Percentiles rank a stretch among this genome's conserved stretches.
phyloP scores from a whole-genome alignment of 208 protist genomes.

The Angomonas desouzai region DNA sequence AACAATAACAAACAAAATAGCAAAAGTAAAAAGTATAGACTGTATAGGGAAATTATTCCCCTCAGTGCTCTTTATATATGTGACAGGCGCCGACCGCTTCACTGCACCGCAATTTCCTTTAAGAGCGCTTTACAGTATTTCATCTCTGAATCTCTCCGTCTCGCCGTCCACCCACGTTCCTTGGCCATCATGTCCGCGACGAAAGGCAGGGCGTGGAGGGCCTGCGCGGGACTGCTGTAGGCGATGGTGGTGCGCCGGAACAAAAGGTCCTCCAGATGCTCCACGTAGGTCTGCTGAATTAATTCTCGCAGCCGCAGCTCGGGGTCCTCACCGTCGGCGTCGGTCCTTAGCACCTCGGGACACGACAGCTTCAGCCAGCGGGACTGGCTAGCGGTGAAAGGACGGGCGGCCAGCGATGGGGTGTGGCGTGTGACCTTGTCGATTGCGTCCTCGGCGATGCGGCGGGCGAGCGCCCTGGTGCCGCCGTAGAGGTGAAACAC shows the following conservation, averaged over 20 bases:
- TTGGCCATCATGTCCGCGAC: conserved; percentile 39
- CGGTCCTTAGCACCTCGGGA: not conserved
- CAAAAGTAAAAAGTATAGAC: too few species aligned
- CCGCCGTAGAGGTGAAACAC: conserved; percentile 77
- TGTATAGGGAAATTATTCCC: too few species aligned
- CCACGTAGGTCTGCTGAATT: conserved; percentile 44
- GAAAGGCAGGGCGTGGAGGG: conserved; percentile 35
- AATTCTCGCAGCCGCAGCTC: conserved; percentile 22
- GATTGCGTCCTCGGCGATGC: conserved; percentile 55
- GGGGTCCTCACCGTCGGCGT: not conserved
- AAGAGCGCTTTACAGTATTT: conserved; percentile 29
- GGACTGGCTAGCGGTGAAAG: conserved; percentile 30
- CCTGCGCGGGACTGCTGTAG: conserved; percentile 74
- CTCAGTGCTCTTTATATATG: too few species aligned
- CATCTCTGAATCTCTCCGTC: conserved; percentile 36
- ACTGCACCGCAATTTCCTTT: conserved; percentile 13
- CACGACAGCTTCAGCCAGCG: conserved; percentile 21
- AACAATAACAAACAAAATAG: too few species aligned
- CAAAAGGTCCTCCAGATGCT: conserved; percentile 66
- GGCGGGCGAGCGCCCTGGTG: conserved; percentile 39
- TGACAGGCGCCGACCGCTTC: too few species aligned
- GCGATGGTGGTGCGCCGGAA: conserved; percentile 57
- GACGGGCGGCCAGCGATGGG: not conserved
- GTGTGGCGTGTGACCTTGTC: conserved; percentile 34
- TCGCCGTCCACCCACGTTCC: conserved; percentile 33